Evolutionary conservation across 768 basidiomycete genomes (phyloP), one percentile per base, ranked within the genome.

Genomic region (Artomyces pyxidatus): DNA sequence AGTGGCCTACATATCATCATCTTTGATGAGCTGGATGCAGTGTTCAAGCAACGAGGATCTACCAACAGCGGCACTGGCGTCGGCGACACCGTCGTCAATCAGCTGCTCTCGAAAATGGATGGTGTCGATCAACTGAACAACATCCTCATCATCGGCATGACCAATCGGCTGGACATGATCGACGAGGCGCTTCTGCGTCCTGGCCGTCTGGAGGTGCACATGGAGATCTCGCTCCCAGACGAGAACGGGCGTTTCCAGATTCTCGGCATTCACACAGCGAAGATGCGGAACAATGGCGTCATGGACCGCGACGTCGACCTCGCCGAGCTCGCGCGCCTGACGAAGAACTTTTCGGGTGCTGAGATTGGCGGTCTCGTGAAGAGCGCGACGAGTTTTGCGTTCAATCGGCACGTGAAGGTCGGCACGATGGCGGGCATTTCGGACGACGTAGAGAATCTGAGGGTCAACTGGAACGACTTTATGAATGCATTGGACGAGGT

Each of bases 71-170:
- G 94, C 2, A 98, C 96, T 8, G 96, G 96, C 40, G 96, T 99
- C 4, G 95, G 93, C n/a, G 96, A 99, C 65, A 97, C 85, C 17
- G 89, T 98, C 17, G 96, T 99, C 66, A 99, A 98, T 67, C 96
- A 99, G 69, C 78, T 99, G 42, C 75, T 99, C 14, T 95, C 96
- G 22, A 99, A 99, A 92, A 95, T 99, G 93, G 96, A 99, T 58
- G 96, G 96, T 72, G 95, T 99, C 10, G 96, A 99, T 63, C 88
- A 91, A 69, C 73, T 99, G 27, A 98, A 99, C 73, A 99, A 99
- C 68, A 95, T 99, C 53, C 85, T 99, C 59, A 87, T 99, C 58
- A 99, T 99, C 58, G 96, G 96, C 59, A 99, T 99, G 96, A 99
- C 95, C 40, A 98, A 99, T 66, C 85, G 96, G 52, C 69, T 81